Base-by-base conservation (phyloP, 208 protist genomes). In the Trypanosoma mega region DNA sequence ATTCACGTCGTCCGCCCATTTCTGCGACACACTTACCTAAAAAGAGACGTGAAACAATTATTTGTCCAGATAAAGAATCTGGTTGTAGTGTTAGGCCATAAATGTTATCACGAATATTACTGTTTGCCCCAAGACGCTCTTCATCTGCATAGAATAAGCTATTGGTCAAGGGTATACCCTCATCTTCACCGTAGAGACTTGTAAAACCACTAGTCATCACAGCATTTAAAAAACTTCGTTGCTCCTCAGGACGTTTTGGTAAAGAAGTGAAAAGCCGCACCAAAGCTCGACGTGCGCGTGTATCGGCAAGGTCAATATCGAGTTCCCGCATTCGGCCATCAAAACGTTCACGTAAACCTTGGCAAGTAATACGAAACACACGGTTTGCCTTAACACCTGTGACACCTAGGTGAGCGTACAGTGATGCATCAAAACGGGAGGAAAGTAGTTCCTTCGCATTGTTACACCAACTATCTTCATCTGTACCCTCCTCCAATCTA, bases 81-180 rank as follows among this genome's bases (percentile, higher is more conserved):
- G 57, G 41, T 29, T 62, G 57, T 27, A 44, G 11, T 3, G 64
- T 52, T 6, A 74, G 31, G 20, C 72, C 73, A n/a, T 46, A 47
- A 8, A 90, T 52, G 31, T 80, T 47, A 6, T 71, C 52, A 18
- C n/a, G 11, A 11, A 54, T 41, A 26, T 63, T 54, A 20, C 52
- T 57, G 33, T 67, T 37, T 9, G 43, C 53, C 4, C 59, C 58
- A 33, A 96, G 69, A 7, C 89, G 83, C 34, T 64, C 78, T 61
- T 94, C 79, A 44, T 97, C 88, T 3, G 85, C 83, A 48, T 88
- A 73, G 61, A 86, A 92, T 29, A 96, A 72, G 46, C 82, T 92
- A 65, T 97, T 95, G 4, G 85, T 94, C 3, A 97, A 69, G 0
- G 90, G 82, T 3, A 97, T 72, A 23, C 88, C 89, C 27, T 91